Conservation (phyloP, 73 alveolate genomes). For the Paramecium sexaurelia region DNA sequence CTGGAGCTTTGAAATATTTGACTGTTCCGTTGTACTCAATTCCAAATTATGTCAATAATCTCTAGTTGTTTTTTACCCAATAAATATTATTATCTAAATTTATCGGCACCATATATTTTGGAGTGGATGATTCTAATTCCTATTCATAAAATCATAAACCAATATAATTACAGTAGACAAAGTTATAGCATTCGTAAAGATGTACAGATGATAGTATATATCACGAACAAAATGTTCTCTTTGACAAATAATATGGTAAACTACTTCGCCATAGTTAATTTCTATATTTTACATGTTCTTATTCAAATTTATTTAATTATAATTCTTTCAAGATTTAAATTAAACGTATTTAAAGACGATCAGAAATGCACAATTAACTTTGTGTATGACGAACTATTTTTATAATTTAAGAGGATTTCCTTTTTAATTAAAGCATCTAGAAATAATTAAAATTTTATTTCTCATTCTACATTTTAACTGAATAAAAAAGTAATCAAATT, state of each 20-base stretch:
- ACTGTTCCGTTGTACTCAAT: background rate
- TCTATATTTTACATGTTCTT: background rate
- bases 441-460: background rate
- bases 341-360: background rate
- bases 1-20: background rate
- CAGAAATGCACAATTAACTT: background rate
- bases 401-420: background rate
- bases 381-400: background rate
- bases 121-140: background rate
- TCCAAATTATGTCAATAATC: background rate
- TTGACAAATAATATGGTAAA: background rate
- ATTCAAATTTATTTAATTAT: background rate
- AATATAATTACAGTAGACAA: background rate
- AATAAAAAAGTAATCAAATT: background rate
- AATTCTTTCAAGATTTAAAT: background rate
- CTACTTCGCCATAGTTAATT: constrained; percentile 28
- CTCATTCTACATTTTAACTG: background rate
- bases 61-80: background rate
- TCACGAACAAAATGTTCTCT: constrained; percentile 17
- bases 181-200: background rate
- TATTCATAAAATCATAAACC: background rate
- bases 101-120: background rate
- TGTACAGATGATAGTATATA: background rate
- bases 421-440: background rate
- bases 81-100: background rate